A percentile compares a stretch with the other conserved stretches of the same genome.
phyloP scores from a whole-genome alignment of 1,284 basidiomycete species.

The Kwoniella shivajii region DNA sequence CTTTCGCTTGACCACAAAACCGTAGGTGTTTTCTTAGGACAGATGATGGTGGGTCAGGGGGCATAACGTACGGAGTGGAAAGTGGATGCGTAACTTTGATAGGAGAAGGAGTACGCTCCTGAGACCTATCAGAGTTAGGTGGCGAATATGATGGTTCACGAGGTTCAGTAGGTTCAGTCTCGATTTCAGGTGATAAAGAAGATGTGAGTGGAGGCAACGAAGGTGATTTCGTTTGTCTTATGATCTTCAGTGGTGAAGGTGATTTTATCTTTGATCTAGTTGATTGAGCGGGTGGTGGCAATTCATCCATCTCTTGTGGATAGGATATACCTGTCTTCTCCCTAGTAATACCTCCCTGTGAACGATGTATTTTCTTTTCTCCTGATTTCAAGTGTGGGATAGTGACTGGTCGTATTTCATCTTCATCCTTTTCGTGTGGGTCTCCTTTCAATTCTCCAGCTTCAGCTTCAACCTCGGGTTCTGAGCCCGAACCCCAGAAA shows the following conservation, averaged over 20 bases:
- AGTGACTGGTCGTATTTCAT: too few species aligned
- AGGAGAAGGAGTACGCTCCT: not conserved
- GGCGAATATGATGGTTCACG: not conserved
- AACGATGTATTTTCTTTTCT: too few species aligned
- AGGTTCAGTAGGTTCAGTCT: slow-evolving; percentile 4
- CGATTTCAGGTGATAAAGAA: not conserved
- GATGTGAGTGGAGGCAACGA: not conserved
- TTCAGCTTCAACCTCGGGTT: not conserved
- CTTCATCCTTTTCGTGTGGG: not conserved
- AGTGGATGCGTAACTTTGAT: not conserved
- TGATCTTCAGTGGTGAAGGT: not conserved
- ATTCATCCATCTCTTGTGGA: not conserved
- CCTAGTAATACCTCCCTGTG: not conserved
- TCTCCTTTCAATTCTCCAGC: not conserved
- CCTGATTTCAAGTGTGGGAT: too few species aligned
- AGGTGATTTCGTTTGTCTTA: not conserved
- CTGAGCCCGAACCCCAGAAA: slow-evolving; percentile 17
- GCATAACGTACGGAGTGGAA: too few species aligned
- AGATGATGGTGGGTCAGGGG: not conserved
- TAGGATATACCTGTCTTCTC: too few species aligned
- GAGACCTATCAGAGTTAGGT: not conserved
- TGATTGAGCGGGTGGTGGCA: not conserved
- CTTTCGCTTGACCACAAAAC: slow-evolving; percentile 22
- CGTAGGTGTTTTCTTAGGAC: not conserved
- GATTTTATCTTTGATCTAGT: not conserved